Conservation (phyloP, 2,329 filamentous ascomycete species). For the Didymella sp. region DNA sequence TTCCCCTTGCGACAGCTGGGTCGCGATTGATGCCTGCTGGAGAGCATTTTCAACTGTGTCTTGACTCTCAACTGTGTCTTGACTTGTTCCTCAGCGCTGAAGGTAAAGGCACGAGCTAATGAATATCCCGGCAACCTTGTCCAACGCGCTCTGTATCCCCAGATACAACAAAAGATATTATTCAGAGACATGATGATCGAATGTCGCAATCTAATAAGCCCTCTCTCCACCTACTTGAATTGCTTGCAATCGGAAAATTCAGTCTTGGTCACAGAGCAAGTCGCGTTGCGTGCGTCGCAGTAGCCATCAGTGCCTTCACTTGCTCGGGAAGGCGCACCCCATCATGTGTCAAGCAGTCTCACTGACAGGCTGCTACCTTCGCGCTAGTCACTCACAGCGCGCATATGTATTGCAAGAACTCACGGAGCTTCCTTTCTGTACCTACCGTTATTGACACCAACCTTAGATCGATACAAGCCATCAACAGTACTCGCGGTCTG, state of each 20-base stretch:
- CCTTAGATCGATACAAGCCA: not conserved
- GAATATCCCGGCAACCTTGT: not conserved
- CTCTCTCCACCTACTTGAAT: not conserved
- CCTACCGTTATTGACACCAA: not conserved
- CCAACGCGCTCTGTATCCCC: not conserved
- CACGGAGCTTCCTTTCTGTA: not conserved
- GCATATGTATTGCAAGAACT: not conserved
- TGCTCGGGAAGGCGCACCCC: not conserved
- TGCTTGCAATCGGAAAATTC: not conserved
- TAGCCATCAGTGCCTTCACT: conserved; percentile 5
- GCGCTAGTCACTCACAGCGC: not conserved
- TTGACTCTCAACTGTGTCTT: not conserved
- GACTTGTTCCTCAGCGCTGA: not conserved
- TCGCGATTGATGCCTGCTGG: not conserved
- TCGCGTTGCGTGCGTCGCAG: not conserved
- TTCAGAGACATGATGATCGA: not conserved
- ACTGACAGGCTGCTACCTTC: not conserved
- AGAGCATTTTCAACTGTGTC: not conserved
- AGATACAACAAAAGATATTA: not conserved
- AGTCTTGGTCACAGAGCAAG: not conserved
- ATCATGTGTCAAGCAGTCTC: not conserved
- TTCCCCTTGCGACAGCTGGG: not conserved
- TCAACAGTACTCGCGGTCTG: not conserved
- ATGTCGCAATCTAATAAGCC: not conserved
- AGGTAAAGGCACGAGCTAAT: not conserved